Evolutionary conservation across 2,329 filamentous ascomycete genomes (phyloP).

Genomic region (Pleurostoma richardsiae): DNA sequence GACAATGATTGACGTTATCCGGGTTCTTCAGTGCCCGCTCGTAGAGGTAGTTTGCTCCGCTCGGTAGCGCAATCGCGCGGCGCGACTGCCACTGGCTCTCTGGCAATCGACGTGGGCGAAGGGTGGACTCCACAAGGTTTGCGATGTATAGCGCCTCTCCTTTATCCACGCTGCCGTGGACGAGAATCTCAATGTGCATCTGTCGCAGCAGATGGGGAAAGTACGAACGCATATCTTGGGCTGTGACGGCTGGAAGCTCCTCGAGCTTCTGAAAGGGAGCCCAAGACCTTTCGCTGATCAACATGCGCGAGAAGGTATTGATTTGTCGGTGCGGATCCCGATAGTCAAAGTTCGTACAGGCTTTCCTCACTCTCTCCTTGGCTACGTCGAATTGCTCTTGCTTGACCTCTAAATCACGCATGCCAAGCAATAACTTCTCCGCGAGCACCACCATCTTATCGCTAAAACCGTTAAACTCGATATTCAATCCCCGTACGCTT

Average conservation of each 20-base stretch:
- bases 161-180: slow-evolving; percentile 90
- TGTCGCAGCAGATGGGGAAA: slow-evolving; percentile 77
- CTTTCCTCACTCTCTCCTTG: slow-evolving; percentile 75
- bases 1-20: slow-evolving; percentile 83
- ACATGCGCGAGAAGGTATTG: slow-evolving; percentile 73
- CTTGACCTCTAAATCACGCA: slow-evolving; percentile 78
- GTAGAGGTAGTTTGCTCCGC: slow-evolving; percentile 79
- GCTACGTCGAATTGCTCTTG: slow-evolving; percentile 88
- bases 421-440: slow-evolving; percentile 79
- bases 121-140: slow-evolving; percentile 70
- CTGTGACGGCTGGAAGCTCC: slow-evolving; percentile 70
- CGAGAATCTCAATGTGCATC: slow-evolving; percentile 80
- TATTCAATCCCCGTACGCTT: slow-evolving; percentile 67
- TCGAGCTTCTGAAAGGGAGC: slow-evolving; percentile 74
- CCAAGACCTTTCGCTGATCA: slow-evolving; percentile 72
- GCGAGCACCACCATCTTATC: slow-evolving; percentile 90
- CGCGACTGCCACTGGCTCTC: slow-evolving; percentile 74
- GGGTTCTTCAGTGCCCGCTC: slow-evolving; percentile 76
- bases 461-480: slow-evolving; percentile 87
- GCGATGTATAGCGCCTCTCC: slow-evolving; percentile 86
- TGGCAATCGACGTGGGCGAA: slow-evolving; percentile 71
- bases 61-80: slow-evolving; percentile 71
- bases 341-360: slow-evolving; percentile 81
- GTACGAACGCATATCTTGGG: slow-evolving; percentile 70
- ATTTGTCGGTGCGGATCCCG: slow-evolving; percentile 88